phyloP scores from a whole-genome alignment of 192 early-diverging fungal species.

The Coemansia sp. region DNA sequence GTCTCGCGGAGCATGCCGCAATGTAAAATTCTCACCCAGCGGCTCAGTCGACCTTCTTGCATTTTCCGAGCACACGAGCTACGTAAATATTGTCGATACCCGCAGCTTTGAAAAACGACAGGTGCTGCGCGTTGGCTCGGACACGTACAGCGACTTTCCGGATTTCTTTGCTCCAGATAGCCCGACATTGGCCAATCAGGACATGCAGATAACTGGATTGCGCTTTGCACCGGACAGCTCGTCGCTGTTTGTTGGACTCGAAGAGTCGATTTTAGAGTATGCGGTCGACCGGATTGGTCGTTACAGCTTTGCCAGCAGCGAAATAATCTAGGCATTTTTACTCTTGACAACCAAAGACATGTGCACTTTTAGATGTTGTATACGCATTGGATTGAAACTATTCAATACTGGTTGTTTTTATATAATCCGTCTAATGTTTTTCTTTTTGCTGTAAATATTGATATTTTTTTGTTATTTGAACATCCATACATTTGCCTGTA shows the following conservation, averaged over 20 bases:
- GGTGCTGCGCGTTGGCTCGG: constrained; percentile 66
- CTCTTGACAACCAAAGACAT: neutral
- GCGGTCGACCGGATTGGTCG: constrained; percentile 74
- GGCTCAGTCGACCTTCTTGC: constrained; percentile 85
- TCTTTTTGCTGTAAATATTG: no score
- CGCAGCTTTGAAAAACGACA: constrained; percentile 82
- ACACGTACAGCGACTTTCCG: neutral
- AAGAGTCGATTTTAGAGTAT: constrained; percentile 78
- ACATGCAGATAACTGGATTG: constrained; percentile 86
- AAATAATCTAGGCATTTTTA: constrained; percentile 59
- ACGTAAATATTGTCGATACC: constrained; percentile 88
- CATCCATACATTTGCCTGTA: no score
- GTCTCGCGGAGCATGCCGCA: constrained; percentile 65
- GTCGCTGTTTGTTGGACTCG: constrained; percentile 85
- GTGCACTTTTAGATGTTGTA: neutral
- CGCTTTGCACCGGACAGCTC: constrained; percentile 79
- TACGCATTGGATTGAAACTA: neutral
- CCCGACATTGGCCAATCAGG: constrained; percentile 14
- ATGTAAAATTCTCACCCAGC: constrained; percentile 89
- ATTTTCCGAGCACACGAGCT: constrained; percentile 67
- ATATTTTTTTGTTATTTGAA: no score
- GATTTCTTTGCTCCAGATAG: constrained; percentile 20
- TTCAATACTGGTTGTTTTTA: no score
- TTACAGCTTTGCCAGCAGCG: constrained; percentile 77
- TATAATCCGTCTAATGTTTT: no score